Evolutionary conservation across 2,329 filamentous ascomycete species (phyloP).

Genomic region (Berkeleyomyces basicola): DNA sequence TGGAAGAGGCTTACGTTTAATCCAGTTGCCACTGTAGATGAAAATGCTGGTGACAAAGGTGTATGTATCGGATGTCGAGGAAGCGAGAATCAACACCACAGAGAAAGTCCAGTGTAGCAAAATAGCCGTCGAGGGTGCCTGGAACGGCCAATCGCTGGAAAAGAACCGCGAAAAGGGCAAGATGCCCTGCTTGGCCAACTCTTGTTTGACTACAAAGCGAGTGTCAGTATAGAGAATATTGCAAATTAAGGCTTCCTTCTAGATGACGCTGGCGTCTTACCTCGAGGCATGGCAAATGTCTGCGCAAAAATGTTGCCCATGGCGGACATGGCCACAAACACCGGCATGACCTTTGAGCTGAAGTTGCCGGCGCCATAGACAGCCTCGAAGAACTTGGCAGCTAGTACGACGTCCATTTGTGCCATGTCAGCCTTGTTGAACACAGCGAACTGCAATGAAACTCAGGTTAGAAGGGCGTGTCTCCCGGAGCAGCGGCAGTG

Average conservation of each 20-base stretch:
- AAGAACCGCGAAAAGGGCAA: constrained; percentile 49
- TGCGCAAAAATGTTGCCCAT: constrained; percentile 42
- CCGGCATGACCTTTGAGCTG: constrained; percentile 30
- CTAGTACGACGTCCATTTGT: constrained; percentile 41
- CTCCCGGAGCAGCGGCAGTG: not conserved
- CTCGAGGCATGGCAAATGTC: constrained; percentile 11
- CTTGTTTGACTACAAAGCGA: constrained; percentile 32
- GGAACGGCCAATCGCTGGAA: constrained; percentile 53
- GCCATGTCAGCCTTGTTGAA: constrained; percentile 42
- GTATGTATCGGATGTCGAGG: constrained; percentile 5
- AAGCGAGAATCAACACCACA: constrained; percentile 5
- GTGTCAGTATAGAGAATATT: not conserved
- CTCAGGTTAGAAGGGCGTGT: not conserved
- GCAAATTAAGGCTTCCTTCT: not conserved
- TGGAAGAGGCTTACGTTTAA: constrained; percentile 39
- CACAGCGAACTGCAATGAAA: constrained; percentile 31
- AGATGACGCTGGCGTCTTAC: constrained; percentile 19
- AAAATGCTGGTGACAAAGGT: constrained; percentile 11
- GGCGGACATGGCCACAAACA: constrained; percentile 43
- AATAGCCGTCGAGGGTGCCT: constrained; percentile 18
- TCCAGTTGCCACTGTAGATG: constrained; percentile 37
- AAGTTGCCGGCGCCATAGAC: constrained; percentile 39
- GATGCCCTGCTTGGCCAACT: constrained; percentile 53
- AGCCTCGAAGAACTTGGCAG: constrained; percentile 43
- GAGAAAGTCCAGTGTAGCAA: constrained; percentile 11